phyloP scores from a whole-genome alignment of 805 yeast species.

The Candida ulmi region DNA sequence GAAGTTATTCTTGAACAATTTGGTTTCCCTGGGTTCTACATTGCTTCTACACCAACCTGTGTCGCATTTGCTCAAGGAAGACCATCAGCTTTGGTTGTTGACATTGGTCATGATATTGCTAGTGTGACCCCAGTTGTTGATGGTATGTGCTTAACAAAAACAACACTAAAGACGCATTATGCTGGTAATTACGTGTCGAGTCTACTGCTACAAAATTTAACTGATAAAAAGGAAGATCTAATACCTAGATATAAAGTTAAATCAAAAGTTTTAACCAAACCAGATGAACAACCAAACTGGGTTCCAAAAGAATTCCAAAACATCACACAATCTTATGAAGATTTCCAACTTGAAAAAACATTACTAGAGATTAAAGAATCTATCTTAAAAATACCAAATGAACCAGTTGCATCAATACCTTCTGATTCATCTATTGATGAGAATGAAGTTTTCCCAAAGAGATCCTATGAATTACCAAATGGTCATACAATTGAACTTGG shows the following conservation, averaged over 20 bases:
- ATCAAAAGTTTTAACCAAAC: slow-evolving; percentile 32
- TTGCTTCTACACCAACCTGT: slow-evolving; percentile 82
- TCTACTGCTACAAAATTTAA: slow-evolving; percentile 41
- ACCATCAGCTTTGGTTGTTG: slow-evolving; percentile 82
- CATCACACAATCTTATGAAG: slow-evolving; percentile 40
- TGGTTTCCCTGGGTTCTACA: slow-evolving; percentile 73
- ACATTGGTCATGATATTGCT: slow-evolving; percentile 72
- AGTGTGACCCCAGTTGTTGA: slow-evolving; percentile 81
- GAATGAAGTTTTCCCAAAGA: slow-evolving; percentile 23
- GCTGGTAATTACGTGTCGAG: slow-evolving; percentile 66
- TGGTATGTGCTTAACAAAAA: slow-evolving; percentile 69
- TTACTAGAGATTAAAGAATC: slow-evolving; percentile 75
- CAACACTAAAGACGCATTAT: slow-evolving; percentile 63
- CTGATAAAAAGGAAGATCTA: slow-evolving; percentile 28
- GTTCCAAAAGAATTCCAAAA: slow-evolving; percentile 13
- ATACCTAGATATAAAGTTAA: slow-evolving; percentile 46
- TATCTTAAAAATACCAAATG: slow-evolving; percentile 43
- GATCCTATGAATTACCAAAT: slow-evolving; percentile 71
- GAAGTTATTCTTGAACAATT: slow-evolving; percentile 67
- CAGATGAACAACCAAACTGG: slow-evolving; percentile 29
- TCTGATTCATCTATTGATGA: slow-evolving; percentile 14
- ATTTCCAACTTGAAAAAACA: slow-evolving; percentile 49
- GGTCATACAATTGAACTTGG: slow-evolving; percentile 63
- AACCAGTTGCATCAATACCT: slow-evolving; percentile 28
- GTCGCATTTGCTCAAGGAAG: slow-evolving; percentile 85